Percentiles rank a stretch among this genome's conserved stretches.
phyloP scores from a whole-genome alignment of 495 filamentous ascomycete species.

The Aspergillus nanangensis region DNA sequence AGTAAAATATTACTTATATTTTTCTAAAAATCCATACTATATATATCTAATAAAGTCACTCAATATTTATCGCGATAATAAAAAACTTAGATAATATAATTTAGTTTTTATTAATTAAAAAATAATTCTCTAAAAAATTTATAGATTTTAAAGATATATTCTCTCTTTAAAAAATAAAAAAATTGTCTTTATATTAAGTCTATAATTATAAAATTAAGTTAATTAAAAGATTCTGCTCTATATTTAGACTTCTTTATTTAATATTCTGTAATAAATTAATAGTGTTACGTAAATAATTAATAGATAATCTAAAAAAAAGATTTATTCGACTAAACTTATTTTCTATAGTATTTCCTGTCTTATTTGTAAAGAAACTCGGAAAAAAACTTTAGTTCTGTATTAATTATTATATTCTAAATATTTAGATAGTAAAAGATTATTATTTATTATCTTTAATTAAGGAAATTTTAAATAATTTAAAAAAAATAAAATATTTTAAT shows the following conservation, averaged over 20 bases:
- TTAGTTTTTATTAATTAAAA: neutral
- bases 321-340: neutral
- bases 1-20: neutral
- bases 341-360: neutral
- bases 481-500: neutral
- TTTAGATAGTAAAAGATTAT: neutral
- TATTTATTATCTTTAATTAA: neutral
- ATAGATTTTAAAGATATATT: conserved; percentile 1
- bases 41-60: neutral
- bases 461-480: conserved; percentile 1
- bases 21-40: neutral
- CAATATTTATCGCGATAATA: neutral
- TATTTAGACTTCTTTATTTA: neutral
- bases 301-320: conserved; percentile 1
- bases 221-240: neutral
- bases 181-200: neutral
- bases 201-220: conserved; percentile 1
- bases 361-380: conserved; percentile 2
- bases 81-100: neutral
- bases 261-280: neutral
- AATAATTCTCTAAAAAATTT: neutral
- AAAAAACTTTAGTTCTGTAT: no score
- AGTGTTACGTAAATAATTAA: neutral
- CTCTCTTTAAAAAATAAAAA: conserved; percentile 1
- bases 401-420: neutral